phyloP scores from a whole-genome alignment of 164 flowering plant genomes.

The Liquidambar formosana region DNA sequence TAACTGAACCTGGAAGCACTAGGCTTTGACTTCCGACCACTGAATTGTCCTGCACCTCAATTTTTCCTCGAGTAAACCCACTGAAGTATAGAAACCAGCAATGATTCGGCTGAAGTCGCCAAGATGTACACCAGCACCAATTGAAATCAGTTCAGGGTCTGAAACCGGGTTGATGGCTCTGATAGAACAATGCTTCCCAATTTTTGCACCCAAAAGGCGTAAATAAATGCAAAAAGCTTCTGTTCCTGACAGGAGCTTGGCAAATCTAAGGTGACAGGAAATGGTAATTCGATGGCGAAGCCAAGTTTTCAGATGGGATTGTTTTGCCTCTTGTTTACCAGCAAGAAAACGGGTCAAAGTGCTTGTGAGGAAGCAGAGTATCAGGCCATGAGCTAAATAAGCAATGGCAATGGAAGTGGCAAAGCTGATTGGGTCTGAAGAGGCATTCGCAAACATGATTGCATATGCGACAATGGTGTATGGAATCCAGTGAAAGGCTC shows the following conservation, averaged over 20 bases:
- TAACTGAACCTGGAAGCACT: conserved; percentile 59
- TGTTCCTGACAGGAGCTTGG: conserved; percentile 70
- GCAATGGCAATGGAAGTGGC: conserved; percentile 39
- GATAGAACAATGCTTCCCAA: conserved; percentile 70
- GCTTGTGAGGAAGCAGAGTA: conserved; percentile 50
- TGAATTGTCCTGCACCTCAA: conserved; percentile 58
- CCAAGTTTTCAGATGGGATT: conserved; percentile 44
- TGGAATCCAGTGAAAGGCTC: conserved; percentile 76
- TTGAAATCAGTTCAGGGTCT: conserved; percentile 48
- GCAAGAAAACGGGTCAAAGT: conserved; percentile 28
- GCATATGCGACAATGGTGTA: conserved; percentile 48
- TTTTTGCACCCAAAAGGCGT: conserved; percentile 60
- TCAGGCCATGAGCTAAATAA: conserved; percentile 58
- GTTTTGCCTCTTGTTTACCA: conserved; percentile 25
- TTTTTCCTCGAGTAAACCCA: conserved; percentile 32
- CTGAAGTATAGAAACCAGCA: conserved; percentile 51
- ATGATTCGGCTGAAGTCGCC: conserved; percentile 75
- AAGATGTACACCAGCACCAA: conserved; percentile 66
- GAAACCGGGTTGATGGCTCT: conserved; percentile 71
- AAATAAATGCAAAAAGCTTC: conserved; percentile 76
- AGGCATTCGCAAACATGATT: conserved; percentile 27
- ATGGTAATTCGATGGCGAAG: conserved; percentile 44
- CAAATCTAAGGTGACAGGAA: conserved; percentile 66
- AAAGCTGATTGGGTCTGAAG: conserved; percentile 40
- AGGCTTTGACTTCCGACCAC: conserved; percentile 73